phyloP scores from a whole-genome alignment of 768 basidiomycete species.

The Strobilomyces confusus region DNA sequence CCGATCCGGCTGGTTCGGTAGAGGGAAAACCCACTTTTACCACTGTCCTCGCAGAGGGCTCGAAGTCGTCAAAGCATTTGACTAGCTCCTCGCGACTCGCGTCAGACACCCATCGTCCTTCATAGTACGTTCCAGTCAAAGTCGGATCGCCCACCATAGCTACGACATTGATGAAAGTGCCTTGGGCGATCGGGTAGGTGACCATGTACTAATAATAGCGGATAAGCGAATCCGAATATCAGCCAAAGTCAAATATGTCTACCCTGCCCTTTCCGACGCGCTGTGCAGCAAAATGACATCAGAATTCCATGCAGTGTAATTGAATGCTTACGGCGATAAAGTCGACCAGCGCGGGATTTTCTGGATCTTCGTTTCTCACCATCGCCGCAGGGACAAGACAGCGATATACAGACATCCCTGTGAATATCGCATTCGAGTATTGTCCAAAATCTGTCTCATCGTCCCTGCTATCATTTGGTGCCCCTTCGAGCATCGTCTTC shows the following conservation, averaged over 20 bases:
- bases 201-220: constrained; percentile 33
- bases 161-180: constrained; percentile 35
- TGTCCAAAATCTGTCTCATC: constrained; percentile 4
- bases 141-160: constrained; percentile 29
- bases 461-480: not conserved
- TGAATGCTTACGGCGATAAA: constrained; percentile 21
- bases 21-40: constrained; percentile 21
- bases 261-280: constrained; percentile 13
- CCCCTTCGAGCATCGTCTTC: constrained; percentile 19
- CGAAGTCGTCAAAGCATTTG: constrained; percentile 31
- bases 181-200: constrained; percentile 37
- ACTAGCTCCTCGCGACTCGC: constrained; percentile 32
- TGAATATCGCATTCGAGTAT: constrained; percentile 34
- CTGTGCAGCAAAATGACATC: constrained; percentile 13
- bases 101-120: constrained; percentile 32
- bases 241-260: not conserved
- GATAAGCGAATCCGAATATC: not conserved
- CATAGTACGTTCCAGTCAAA: constrained; percentile 28
- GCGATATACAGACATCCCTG: constrained; percentile 40
- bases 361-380: constrained; percentile 25
- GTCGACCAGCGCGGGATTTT: constrained; percentile 17
- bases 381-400: constrained; percentile 34
- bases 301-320: not conserved
- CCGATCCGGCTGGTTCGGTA: not conserved
- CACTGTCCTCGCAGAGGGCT: constrained; percentile 31